Evolutionary conservation across 2,329 filamentous ascomycete genomes (phyloP).

Genomic region (Alternaria burnsii): DNA sequence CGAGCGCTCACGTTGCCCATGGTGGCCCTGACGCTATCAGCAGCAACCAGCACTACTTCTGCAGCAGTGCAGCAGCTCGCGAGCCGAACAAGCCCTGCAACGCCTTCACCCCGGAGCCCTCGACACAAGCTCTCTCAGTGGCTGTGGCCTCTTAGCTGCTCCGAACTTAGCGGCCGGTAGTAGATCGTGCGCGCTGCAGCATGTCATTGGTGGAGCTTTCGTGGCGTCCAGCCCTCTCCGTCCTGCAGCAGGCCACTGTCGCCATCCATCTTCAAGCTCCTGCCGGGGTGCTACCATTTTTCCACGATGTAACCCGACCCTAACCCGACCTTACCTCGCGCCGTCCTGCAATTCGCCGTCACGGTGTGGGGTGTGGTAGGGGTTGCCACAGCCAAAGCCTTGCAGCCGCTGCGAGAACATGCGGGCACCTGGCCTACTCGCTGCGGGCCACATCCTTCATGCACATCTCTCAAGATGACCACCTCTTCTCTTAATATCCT

Average conservation of each 20-base stretch:
- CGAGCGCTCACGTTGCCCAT: slow-evolving; percentile 18
- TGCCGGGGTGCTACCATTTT: slow-evolving; percentile 33
- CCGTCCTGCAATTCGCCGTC: slow-evolving; percentile 45
- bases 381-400: slow-evolving; percentile 48
- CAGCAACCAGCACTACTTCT: slow-evolving; percentile 34
- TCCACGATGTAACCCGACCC: slow-evolving; percentile 51
- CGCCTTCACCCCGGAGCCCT: slow-evolving; percentile 25
- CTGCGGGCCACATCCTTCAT: slow-evolving; percentile 41
- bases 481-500: slow-evolving; percentile 43
- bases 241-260: slow-evolving; percentile 43
- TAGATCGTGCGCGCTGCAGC: slow-evolving; percentile 34
- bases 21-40: slow-evolving; percentile 42
- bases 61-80: slow-evolving; percentile 33
- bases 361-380: slow-evolving; percentile 46
- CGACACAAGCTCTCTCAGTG: slow-evolving; percentile 37
- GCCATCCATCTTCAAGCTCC: slow-evolving; percentile 37
- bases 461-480: slow-evolving; percentile 43
- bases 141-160: slow-evolving; percentile 37
- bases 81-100: slow-evolving; percentile 36
- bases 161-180: slow-evolving; percentile 48
- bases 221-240: slow-evolving; percentile 48
- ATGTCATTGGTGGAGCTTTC: slow-evolving; percentile 36
- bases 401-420: slow-evolving; percentile 45
- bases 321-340: slow-evolving; percentile 45
- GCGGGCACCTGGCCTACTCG: slow-evolving; percentile 44